These are phyloP conservation scores for Laburnicola sp. DNA, from an alignment of 2,329 filamentous ascomycete genomes.

Conservation along the genomic window DNA sequence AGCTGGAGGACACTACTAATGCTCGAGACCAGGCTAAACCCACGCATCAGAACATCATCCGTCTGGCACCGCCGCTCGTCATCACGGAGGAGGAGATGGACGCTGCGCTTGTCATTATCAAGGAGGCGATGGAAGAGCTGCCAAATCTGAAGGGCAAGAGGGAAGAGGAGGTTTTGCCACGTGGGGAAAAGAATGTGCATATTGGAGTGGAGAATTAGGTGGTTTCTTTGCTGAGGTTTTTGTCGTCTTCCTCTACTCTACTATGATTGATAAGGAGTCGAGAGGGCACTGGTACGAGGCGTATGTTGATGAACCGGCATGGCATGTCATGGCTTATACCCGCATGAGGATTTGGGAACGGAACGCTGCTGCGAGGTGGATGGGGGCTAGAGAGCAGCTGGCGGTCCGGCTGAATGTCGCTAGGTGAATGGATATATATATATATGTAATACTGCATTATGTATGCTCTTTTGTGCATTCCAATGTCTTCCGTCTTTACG, in stretches of 20 bases:
- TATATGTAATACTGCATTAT: too few species aligned
- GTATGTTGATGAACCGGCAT: too few species aligned
- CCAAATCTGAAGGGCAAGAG: constrained; percentile 64
- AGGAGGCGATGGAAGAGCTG: constrained; percentile 78
- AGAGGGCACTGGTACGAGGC: too few species aligned
- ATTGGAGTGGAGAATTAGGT: constrained; percentile 60
- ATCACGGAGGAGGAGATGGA: constrained; percentile 87
- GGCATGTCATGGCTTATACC: too few species aligned
- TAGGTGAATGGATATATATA: too few species aligned
- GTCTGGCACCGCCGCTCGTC: constrained; percentile 92
- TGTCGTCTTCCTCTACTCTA: not conserved
- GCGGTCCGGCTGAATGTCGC: too few species aligned
- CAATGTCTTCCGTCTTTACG: too few species aligned
- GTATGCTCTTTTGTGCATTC: too few species aligned
- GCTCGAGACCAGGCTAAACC: constrained; percentile 76
- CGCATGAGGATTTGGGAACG: too few species aligned
- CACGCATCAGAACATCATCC: constrained; percentile 97
- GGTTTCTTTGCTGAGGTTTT: not conserved
- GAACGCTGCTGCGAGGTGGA: too few species aligned
- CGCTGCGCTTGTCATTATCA: constrained; percentile 76
- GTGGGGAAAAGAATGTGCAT: constrained; percentile 64
- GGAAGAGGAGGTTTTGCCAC: constrained; percentile 58
- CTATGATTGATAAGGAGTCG: too few species aligned
- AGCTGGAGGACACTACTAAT: constrained; percentile 26
- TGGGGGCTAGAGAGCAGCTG: too few species aligned